Evolutionary conservation across 805 yeast genomes (phyloP).

Genomic region (Myxozyma monticola): DNA sequence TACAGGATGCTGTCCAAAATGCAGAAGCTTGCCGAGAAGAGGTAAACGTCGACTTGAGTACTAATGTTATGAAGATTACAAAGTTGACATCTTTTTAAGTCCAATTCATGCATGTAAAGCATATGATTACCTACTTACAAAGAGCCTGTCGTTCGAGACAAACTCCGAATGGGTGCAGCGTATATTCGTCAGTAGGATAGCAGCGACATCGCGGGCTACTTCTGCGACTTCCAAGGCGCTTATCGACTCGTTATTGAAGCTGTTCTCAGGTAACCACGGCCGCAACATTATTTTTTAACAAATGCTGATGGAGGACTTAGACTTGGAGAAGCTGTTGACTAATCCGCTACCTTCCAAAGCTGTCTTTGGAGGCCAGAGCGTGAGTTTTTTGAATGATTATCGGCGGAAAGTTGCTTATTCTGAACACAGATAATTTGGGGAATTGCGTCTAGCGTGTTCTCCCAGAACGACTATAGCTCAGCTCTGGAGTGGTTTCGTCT

Average conservation of each 20-base stretch:
- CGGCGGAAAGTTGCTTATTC: background rate
- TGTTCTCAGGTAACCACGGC: constrained; percentile 12
- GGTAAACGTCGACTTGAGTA: no score
- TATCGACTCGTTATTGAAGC: background rate
- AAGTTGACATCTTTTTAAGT: no score
- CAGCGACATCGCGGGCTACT: constrained; percentile 6
- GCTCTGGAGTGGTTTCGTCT: constrained; percentile 13
- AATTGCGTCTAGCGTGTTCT: constrained; percentile 9
- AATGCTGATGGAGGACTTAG: constrained; percentile 1
- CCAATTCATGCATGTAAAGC: constrained; percentile 10
- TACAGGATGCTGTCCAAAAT: constrained; percentile 7
- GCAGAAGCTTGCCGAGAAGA: constrained; percentile 3
- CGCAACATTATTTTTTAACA: background rate
- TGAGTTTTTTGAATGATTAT: background rate
- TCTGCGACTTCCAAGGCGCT: background rate
- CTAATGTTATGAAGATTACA: background rate
- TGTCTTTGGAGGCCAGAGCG: constrained; percentile 18
- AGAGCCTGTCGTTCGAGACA: constrained; percentile 7
- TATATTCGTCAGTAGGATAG: constrained; percentile 4
- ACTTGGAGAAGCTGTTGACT: constrained; percentile 10
- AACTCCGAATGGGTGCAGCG: constrained; percentile 11
- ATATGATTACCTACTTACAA: constrained; percentile 16
- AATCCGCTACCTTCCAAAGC: constrained; percentile 5
- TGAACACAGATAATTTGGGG: constrained; percentile 18
- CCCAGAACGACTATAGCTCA: constrained; percentile 1